Evolutionary conservation across 352 stramenopile genomes (phyloP), one percentile per base, ranked within the genome.

Genomic region (Aphanomyces invadans): DNA sequence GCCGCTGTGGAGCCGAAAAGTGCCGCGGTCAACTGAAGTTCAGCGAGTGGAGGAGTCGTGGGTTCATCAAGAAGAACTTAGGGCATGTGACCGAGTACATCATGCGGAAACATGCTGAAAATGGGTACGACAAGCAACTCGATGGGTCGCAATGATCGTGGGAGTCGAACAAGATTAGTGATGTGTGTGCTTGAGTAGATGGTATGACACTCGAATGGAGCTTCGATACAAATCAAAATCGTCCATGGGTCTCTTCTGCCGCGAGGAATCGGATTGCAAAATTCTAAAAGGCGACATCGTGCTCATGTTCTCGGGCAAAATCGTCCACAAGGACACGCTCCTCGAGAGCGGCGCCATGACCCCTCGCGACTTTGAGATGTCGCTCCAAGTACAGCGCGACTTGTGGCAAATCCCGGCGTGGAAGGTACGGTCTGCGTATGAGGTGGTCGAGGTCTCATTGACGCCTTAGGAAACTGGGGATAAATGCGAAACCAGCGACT

Each of bases 141-240:
- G 56, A 31, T 51, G 53, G 26, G 21, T 21, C 12, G 17, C 52
- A 7, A 42, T 36, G 31, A 60, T 36, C 23, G 17, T 60, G 9
- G 1, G 19, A 26, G 19, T 17, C 7, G 17, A n/a, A 31, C 21
- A 10, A 2, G 23, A 32, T 12, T 29, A 33, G 12, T n/a, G 25
- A 51, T 11, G 28, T 28, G 17, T 3, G 42, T 57, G 15, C 29
- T 44, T 48, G 49, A 7, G 3, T 67, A 67, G 60, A 59, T 67
- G 60, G 60, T 67, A 67, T 51, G 60, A 67, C 60, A 57, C 60
- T 25, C 60, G 60, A 49, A 67, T 67, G 60, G 60, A 67, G 49
- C 60, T 67, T 25, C 60, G 60, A 33, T 48, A 67, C 33, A 67
- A 67, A 46, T 49, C 39, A 7, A 59, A 56, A 51, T 38, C 60